These are phyloP conservation scores for Fusarium verrucosum DNA, from an alignment of 2,329 filamentous ascomycete species.

Conservation along the genomic window DNA sequence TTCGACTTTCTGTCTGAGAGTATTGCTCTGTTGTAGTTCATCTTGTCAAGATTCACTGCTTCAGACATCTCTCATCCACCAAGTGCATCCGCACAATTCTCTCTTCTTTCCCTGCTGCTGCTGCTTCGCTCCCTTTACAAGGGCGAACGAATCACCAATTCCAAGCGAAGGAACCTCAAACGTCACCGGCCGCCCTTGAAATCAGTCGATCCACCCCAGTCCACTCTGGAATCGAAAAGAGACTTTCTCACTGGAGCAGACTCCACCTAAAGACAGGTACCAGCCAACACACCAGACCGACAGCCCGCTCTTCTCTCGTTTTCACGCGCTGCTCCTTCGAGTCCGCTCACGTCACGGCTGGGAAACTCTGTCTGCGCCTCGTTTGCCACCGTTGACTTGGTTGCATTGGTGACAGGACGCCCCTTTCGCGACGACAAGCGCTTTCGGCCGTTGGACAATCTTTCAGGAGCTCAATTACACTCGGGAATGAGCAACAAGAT, in stretches of 20 bases:
- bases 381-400: constrained; percentile 27
- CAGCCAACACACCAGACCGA: neutral
- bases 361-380: constrained; percentile 12
- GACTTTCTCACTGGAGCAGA: constrained; percentile 27
- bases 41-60: constrained; percentile 6
- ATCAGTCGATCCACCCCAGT: constrained; percentile 38
- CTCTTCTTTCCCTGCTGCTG: neutral
- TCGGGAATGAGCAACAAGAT: constrained; percentile 42
- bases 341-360: constrained; percentile 21
- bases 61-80: constrained; percentile 4
- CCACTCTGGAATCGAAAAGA: constrained; percentile 25
- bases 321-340: neutral
- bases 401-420: constrained; percentile 31
- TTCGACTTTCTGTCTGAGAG: constrained; percentile 2
- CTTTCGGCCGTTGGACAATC: constrained; percentile 26
- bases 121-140: constrained; percentile 10
- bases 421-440: constrained; percentile 5
- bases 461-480: constrained; percentile 24
- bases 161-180: constrained; percentile 31
- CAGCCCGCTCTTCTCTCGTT: neutral
- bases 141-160: constrained; percentile 27
- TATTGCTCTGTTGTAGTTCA: constrained; percentile 10
- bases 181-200: constrained; percentile 37
- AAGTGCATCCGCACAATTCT: constrained; percentile 27
- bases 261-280: constrained; percentile 31